These are phyloP conservation scores for Solanum piurae DNA, from an alignment of 257 asterid species.

Conservation along the genomic window DNA sequence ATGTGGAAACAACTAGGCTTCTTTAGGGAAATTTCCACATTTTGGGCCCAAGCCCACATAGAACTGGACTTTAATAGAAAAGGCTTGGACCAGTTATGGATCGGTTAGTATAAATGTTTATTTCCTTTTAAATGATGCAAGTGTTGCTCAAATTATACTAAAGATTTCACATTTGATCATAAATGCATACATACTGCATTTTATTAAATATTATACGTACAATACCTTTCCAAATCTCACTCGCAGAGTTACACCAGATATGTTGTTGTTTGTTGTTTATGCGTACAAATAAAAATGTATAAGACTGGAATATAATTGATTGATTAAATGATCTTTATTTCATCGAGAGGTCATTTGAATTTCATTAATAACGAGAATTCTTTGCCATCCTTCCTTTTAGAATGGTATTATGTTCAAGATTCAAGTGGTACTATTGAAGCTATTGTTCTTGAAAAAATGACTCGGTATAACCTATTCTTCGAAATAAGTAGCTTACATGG, in stretches of 20 bases:
- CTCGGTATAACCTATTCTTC: not conserved
- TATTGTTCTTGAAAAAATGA: not conserved
- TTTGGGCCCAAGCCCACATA: not conserved
- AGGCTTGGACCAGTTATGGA: not conserved
- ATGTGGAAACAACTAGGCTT: not conserved
- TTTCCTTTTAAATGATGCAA: not conserved
- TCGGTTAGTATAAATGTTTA: not conserved
- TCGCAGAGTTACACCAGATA: accelerated
- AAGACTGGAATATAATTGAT: not conserved
- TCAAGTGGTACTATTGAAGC: not conserved
- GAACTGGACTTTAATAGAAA: not conserved
- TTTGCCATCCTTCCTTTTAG: not conserved
- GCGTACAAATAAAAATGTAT: not conserved
- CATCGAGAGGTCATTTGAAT: accelerated
- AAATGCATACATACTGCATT: not conserved
- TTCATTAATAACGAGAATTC: not conserved
- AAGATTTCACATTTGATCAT: not conserved
- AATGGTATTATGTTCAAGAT: not conserved
- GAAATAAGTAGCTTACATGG: not conserved
- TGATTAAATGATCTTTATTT: not conserved
- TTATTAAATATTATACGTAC: not conserved
- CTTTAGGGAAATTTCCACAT: not conserved
- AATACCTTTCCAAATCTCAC: not conserved
- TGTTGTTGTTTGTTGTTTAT: not conserved
- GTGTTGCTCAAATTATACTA: not conserved